phyloP scores from a whole-genome alignment of 148 eudicot species.

The Rhododendron williamsianum region DNA sequence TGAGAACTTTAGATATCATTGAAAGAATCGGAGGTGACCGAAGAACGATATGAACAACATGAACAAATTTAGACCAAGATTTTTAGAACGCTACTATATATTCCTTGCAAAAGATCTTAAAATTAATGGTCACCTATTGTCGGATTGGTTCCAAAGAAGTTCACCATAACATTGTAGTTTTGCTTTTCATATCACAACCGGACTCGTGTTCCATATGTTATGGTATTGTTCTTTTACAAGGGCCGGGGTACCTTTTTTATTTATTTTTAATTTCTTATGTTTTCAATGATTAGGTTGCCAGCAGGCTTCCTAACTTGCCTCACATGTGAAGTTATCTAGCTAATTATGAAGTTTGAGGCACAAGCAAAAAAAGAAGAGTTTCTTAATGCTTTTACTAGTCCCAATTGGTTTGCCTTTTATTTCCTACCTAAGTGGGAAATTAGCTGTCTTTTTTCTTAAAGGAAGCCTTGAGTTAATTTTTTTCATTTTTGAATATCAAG shows the following conservation, averaged over 20 bases:
- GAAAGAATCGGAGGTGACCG: neutral
- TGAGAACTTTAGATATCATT: neutral
- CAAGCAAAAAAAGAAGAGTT: neutral
- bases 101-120: neutral
- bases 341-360: neutral
- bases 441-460: neutral
- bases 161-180: neutral
- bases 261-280: neutral
- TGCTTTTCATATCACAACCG: neutral
- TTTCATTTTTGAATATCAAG: neutral
- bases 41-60: neutral
- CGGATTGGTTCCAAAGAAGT: neutral
- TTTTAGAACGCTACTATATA: neutral
- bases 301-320: constrained; percentile 10
- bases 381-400: neutral
- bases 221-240: neutral
- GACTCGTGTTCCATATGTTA: neutral
- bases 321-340: neutral
- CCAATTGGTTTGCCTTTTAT: neutral
- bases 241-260: neutral
- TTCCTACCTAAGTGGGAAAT: constrained; percentile 1
- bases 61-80: neutral
- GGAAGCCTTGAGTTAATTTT: neutral
- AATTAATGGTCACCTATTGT: neutral
- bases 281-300: constrained; percentile 7